Evolutionary conservation across 2,329 filamentous ascomycete genomes (phyloP).

Genomic region (Exophiala aquamarina): DNA sequence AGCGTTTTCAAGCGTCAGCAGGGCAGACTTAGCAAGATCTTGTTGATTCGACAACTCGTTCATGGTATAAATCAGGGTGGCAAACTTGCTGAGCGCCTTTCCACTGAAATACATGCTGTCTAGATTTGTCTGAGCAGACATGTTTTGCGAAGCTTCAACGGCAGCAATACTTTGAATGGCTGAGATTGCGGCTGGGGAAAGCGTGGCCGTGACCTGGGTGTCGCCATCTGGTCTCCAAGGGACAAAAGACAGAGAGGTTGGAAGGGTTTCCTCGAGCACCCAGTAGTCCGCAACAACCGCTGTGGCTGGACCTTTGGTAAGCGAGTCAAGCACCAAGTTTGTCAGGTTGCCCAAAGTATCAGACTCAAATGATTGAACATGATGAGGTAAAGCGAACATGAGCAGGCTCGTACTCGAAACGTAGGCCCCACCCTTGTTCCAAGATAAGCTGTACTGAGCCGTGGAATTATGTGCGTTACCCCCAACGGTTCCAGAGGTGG

Average conservation of each 20-base stretch:
- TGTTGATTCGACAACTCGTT: conserved; percentile 63
- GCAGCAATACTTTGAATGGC: conserved; percentile 63
- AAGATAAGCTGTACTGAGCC: conserved; percentile 73
- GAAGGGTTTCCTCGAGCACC: conserved; percentile 79
- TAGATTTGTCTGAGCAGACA: conserved; percentile 69
- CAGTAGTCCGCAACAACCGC: conserved; percentile 71
- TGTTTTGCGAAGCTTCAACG: conserved; percentile 75
- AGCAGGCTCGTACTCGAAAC: conserved; percentile 59
- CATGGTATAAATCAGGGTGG: conserved; percentile 64
- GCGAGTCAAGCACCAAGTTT: conserved; percentile 67
- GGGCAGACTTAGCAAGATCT: conserved; percentile 56
- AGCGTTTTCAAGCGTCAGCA: conserved; percentile 63
- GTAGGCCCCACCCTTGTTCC: conserved; percentile 67
- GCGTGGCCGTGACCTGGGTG: conserved; percentile 31
- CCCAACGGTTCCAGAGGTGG: conserved; percentile 62
- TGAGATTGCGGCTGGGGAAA: conserved; percentile 54
- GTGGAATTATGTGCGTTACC: conserved; percentile 59
- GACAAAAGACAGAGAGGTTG: conserved; percentile 71
- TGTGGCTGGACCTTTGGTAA: conserved; percentile 79
- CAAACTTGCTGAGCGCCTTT: conserved; percentile 80
- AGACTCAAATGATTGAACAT: conserved; percentile 70
- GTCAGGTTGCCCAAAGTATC: conserved; percentile 51
- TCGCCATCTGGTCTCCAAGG: conserved; percentile 66
- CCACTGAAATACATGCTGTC: conserved; percentile 93
- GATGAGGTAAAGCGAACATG: conserved; percentile 89